A percentile compares a stretch with the other conserved stretches of the same genome.
Evolutionary conservation across 495 filamentous ascomycete genomes (phyloP).

Genomic region (Aspergillus affinis): DNA sequence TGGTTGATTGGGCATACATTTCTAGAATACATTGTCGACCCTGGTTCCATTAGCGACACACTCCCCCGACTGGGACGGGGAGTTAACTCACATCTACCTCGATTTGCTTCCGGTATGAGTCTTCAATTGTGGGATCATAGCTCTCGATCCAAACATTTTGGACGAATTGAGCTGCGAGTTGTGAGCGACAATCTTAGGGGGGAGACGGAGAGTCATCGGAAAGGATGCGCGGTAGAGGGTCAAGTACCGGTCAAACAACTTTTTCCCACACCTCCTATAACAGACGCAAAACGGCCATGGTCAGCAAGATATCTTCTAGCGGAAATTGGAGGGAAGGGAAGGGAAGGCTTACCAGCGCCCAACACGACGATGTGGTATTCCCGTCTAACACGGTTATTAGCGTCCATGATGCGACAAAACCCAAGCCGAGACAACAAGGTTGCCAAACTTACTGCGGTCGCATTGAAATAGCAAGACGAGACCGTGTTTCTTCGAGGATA

Average conservation of each 20-base stretch:
- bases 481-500: background rate
- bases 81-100: conserved; percentile 81
- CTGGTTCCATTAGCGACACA: conserved; percentile 47
- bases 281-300: conserved; percentile 14
- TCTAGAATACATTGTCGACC: conserved; percentile 94
- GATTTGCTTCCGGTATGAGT: conserved; percentile 93
- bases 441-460: conserved; percentile 50
- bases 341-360: conserved; percentile 67
- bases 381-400: conserved; percentile 51
- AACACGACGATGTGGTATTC: conserved; percentile 94
- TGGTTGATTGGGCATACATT: conserved; percentile 60
- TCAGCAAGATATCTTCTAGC: conserved; percentile 14
- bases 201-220: background rate
- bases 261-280: conserved; percentile 90
- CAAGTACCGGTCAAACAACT: conserved; percentile 89
- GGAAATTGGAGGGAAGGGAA: conserved; percentile 8
- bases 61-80: background rate
- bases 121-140: conserved; percentile 98
- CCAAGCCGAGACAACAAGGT: background rate
- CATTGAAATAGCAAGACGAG: conserved; percentile 37
- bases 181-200: conserved; percentile 6
- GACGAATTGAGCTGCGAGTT: conserved; percentile 84
- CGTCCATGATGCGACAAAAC: conserved; percentile 12
- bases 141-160: conserved; percentile 99
- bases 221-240: conserved; percentile 14